These are phyloP conservation scores for Fusarium sp. DNA, from an alignment of 2,329 filamentous ascomycete genomes.

Conservation along the genomic window DNA sequence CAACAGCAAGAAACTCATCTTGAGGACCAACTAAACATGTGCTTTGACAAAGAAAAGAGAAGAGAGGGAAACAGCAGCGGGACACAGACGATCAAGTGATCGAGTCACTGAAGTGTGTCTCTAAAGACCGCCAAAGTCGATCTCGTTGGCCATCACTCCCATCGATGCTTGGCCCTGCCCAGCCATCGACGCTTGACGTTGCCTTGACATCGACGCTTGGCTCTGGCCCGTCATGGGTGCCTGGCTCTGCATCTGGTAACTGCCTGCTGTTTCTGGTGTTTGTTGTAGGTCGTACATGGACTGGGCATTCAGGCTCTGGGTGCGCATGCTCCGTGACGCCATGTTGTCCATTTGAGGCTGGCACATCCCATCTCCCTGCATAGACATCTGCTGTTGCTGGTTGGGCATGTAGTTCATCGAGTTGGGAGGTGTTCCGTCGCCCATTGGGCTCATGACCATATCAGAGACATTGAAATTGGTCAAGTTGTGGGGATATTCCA, in stretches of 20 bases:
- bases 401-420: conserved; percentile 37
- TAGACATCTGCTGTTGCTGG: conserved; percentile 46
- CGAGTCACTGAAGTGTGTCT: not conserved
- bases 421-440: conserved; percentile 42
- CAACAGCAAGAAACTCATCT: not conserved
- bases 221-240: conserved; percentile 46
- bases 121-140: conserved; percentile 38
- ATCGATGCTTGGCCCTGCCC: not conserved
- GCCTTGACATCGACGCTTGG: conserved; percentile 38
- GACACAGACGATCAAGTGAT: not conserved
- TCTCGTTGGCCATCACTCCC: conserved; percentile 25
- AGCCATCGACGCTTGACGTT: not conserved
- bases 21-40: not conserved
- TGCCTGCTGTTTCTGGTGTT: conserved; percentile 47
- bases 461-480: conserved; percentile 63
- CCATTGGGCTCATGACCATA: conserved; percentile 65
- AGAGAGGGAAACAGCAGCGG: not conserved
- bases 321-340: conserved; percentile 44
- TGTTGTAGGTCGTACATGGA: conserved; percentile 44
- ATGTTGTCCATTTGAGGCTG: conserved; percentile 48
- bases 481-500: conserved; percentile 62
- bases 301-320: conserved; percentile 44
- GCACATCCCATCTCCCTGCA: conserved; percentile 44
- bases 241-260: conserved; percentile 49
- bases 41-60: conserved; percentile 8